phyloP scores from a whole-genome alignment of 2,329 filamentous ascomycete species.

The Hypocreales sp. region DNA sequence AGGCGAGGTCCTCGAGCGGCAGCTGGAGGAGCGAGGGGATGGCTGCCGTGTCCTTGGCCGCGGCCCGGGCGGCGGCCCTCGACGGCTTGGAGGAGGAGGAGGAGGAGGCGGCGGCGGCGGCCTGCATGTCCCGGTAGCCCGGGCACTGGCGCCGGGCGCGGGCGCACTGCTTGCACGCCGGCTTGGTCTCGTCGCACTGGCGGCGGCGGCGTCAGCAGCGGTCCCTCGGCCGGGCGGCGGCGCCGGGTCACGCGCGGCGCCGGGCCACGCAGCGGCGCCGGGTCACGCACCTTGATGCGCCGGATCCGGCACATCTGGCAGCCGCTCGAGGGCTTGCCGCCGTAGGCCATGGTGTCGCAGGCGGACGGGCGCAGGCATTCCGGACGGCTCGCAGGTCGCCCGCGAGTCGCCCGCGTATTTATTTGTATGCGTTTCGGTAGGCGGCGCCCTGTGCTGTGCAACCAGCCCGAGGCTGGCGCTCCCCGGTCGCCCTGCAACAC shows the following conservation, averaged over 20 bases:
- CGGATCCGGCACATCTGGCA: constrained; percentile 60
- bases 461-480: too few relatives aligned
- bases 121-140: constrained; percentile 44
- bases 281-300: constrained; percentile 51
- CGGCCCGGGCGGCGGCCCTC: constrained; percentile 1
- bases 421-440: too few relatives aligned
- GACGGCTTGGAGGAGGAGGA: constrained; percentile 7
- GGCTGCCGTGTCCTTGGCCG: constrained; percentile 5
- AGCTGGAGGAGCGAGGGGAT: constrained; percentile 19
- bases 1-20: constrained; percentile 35
- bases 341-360: constrained; percentile 41
- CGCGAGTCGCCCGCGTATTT: too few relatives aligned
- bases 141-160: constrained; percentile 47
- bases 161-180: constrained; percentile 46
- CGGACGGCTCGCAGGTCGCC: too few relatives aligned
- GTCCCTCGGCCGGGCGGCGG: too few relatives aligned
- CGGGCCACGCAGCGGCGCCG: too few relatives aligned
- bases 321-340: constrained; percentile 47
- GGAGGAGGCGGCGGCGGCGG: constrained; percentile 12
- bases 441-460: too few relatives aligned
- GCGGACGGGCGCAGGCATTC: too few relatives aligned
- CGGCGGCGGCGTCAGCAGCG: not conserved
- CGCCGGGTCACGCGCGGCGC: not conserved
- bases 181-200: constrained; percentile 51
- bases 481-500: too few relatives aligned